Percentiles rank a stretch among this genome's conserved stretches.
Evolutionary conservation across 1,139 yeast genomes (phyloP).

Genomic region (Debaryomycetaceae sp.): DNA sequence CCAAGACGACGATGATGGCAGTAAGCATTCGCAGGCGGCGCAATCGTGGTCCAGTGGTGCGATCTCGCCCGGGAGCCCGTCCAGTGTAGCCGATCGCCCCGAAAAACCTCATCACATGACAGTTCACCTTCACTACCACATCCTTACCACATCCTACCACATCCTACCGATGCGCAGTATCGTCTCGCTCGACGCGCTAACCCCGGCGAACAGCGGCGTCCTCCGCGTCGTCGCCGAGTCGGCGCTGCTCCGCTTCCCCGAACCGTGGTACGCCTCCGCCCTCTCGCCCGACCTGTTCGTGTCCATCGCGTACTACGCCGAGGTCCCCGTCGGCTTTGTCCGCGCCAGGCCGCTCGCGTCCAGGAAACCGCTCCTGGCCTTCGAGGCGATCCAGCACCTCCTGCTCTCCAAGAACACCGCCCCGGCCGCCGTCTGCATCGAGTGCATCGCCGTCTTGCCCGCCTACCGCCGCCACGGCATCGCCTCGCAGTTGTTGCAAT

Average conservation of each 20-base stretch:
- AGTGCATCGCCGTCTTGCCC: constrained; percentile 54
- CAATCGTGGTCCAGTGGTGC: too few species aligned
- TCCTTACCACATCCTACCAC: background rate
- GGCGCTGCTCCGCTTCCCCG: constrained; percentile 33
- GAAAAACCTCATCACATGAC: background rate
- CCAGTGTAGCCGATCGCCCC: too few species aligned
- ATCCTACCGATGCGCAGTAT: constrained; percentile 5
- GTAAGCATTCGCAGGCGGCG: constrained; percentile 7
- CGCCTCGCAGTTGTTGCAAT: constrained; percentile 48
- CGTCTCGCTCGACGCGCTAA: constrained; percentile 44
- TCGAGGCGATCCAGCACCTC: constrained; percentile 15
- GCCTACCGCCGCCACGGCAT: constrained; percentile 52
- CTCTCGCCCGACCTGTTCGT: constrained; percentile 23
- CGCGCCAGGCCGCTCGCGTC: constrained; percentile 37
- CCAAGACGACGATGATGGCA: constrained; percentile 11
- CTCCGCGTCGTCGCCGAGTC: constrained; percentile 37
- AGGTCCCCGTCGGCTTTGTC: constrained; percentile 64
- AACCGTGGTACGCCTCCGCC: constrained; percentile 34
- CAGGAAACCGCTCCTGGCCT: constrained; percentile 12
- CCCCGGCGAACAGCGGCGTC: constrained; percentile 43
- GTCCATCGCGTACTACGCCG: constrained; percentile 45
- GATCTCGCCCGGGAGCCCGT: too few species aligned
- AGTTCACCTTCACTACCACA: background rate
- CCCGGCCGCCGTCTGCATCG: constrained; percentile 51
- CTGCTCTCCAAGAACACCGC: constrained; percentile 16